These are phyloP conservation scores for Seiridium cupressi DNA, from an alignment of 2,329 filamentous ascomycete species.

Conservation along the genomic window DNA sequence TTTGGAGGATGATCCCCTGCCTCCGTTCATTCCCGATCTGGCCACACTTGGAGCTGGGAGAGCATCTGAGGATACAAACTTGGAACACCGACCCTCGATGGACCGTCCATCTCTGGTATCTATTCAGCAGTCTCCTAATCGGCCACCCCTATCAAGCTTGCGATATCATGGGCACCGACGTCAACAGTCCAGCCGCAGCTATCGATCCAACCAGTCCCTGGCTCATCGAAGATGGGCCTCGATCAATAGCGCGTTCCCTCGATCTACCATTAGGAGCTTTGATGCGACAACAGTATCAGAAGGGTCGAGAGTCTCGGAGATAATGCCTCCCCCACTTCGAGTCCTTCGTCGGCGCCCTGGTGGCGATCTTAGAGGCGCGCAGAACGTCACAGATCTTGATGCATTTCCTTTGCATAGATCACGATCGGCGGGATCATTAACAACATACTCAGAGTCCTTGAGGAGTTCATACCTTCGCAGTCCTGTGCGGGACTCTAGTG, in stretches of 20 bases:
- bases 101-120: conserved; percentile 25
- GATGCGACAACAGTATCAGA: conserved; percentile 58
- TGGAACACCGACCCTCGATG: conserved; percentile 25
- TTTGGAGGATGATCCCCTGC: conserved; percentile 37
- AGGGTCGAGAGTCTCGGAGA: conserved; percentile 44
- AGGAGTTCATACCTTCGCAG: conserved; percentile 55
- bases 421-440: conserved; percentile 58
- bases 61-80: conserved; percentile 22
- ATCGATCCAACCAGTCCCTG: conserved; percentile 48
- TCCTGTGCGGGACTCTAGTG: conserved; percentile 34
- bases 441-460: conserved; percentile 59
- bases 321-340: conserved; percentile 53
- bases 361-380: conserved; percentile 69
- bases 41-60: conserved; percentile 32
- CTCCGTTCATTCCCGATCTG: conserved; percentile 47
- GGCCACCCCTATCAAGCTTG: conserved; percentile 29
- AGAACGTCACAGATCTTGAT: conserved; percentile 63
- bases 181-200: conserved; percentile 47
- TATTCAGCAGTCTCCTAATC: conserved; percentile 27
- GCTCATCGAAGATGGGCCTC: conserved; percentile 58
- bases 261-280: conserved; percentile 56
- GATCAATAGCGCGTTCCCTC: conserved; percentile 54
- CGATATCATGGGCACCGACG: conserved; percentile 35
- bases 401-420: conserved; percentile 47
- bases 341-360: conserved; percentile 71